Evolutionary conservation across 2,329 filamentous ascomycete genomes (phyloP).

Genomic region (Exophiala sp.): DNA sequence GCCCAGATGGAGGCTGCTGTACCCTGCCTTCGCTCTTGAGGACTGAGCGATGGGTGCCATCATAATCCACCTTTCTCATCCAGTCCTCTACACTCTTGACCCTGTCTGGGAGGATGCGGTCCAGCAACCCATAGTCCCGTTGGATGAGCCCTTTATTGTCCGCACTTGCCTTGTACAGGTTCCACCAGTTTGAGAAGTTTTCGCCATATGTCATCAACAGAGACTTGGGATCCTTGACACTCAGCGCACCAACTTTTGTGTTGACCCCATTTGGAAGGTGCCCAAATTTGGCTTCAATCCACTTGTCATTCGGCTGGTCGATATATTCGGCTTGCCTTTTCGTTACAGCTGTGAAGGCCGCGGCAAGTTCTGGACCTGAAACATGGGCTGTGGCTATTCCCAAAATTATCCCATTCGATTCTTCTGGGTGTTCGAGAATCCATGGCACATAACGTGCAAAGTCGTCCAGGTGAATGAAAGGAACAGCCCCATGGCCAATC

Average conservation of each 20-base stretch:
- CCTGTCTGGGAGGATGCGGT: constrained; percentile 50
- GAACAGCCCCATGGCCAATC: constrained; percentile 35
- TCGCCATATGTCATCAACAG: constrained; percentile 38
- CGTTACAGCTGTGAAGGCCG: constrained; percentile 42
- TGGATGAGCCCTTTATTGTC: constrained; percentile 41
- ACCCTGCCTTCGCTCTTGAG: neutral
- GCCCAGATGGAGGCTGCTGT: too few relatives aligned
- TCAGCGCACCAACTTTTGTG: constrained; percentile 26
- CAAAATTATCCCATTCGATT: constrained; percentile 45
- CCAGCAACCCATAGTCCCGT: constrained; percentile 49
- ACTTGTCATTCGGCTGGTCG: constrained; percentile 35
- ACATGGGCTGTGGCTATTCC: constrained; percentile 43
- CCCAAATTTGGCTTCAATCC: constrained; percentile 22
- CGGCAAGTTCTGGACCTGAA: constrained; percentile 38
- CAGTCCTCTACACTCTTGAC: constrained; percentile 50
- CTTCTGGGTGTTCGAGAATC: constrained; percentile 45
- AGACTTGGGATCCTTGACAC: constrained; percentile 33
- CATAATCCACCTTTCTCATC: constrained; percentile 33
- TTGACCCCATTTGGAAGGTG: constrained; percentile 11
- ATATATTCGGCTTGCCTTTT: constrained; percentile 40
- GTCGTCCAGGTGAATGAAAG: constrained; percentile 46
- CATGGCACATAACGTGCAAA: constrained; percentile 47
- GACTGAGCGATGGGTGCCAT: neutral
- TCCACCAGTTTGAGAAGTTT: constrained; percentile 54
- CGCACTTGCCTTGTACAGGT: constrained; percentile 41